These are phyloP conservation scores for Thelephora aurantiotincta DNA, from an alignment of 768 basidiomycete genomes.

Conservation along the genomic window DNA sequence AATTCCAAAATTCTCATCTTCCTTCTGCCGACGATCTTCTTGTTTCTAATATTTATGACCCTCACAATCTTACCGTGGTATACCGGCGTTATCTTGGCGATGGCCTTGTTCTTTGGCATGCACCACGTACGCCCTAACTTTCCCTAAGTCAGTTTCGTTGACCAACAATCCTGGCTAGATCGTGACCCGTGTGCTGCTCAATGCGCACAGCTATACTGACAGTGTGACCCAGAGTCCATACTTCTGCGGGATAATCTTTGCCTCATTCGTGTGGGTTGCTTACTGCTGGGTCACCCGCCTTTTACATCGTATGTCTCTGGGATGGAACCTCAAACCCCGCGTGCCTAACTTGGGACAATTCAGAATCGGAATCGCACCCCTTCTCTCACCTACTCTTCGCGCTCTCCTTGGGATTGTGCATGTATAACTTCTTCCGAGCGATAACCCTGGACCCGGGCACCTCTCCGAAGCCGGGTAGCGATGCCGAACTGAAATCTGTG, in stretches of 20 bases:
- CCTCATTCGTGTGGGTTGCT: constrained; percentile 75
- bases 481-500: constrained; percentile 80
- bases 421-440: constrained; percentile 85
- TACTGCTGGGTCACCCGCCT: constrained; percentile 74
- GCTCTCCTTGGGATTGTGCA: constrained; percentile 52
- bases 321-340: not conserved
- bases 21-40: constrained; percentile 58
- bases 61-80: constrained; percentile 82
- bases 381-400: constrained; percentile 70
- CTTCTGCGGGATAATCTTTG: constrained; percentile 82
- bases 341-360: not conserved
- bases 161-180: constrained; percentile 26
- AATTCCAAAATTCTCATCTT: constrained; percentile 78
- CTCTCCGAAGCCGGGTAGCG: constrained; percentile 68
- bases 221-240: constrained; percentile 81
- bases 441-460: constrained; percentile 82
- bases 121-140: constrained; percentile 55
- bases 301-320: constrained; percentile 39
- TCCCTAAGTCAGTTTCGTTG: not conserved
- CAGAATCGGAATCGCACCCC: constrained; percentile 68
- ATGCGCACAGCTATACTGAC: constrained; percentile 70
- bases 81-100: constrained; percentile 67
- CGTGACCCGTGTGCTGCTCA: constrained; percentile 76
- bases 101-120: constrained; percentile 85
- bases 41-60: constrained; percentile 77